Percentiles rank a stretch among this genome's conserved stretches.
Conservation (phyloP, 495 filamentous ascomycete genomes). For the Lophiotrema nucula region DNA sequence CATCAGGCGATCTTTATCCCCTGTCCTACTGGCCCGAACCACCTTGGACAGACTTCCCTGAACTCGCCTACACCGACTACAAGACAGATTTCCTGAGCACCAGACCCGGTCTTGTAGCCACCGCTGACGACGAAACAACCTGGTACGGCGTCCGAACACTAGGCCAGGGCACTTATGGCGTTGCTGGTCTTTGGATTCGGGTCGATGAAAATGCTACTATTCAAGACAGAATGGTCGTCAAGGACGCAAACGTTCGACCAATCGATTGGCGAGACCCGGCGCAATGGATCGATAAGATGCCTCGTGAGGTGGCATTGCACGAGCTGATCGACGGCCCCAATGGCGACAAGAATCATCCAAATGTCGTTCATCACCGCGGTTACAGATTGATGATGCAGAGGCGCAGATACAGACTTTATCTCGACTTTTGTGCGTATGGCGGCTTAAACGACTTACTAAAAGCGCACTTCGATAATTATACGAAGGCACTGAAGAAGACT, state of each 20-base stretch:
- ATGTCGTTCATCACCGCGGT: neutral
- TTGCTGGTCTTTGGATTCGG: neutral
- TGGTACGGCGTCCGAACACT: neutral
- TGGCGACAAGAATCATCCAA: neutral
- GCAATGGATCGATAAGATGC: slow-evolving; percentile 5
- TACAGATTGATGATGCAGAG: slow-evolving; percentile 2
- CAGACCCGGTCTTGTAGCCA: too few relatives aligned
- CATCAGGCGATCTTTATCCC: too few relatives aligned
- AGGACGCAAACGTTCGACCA: neutral
- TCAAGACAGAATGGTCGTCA: slow-evolving; percentile 7
- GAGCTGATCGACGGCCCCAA: neutral
- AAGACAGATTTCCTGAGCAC: too few relatives aligned
- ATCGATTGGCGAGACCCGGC: neutral
- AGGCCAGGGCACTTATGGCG: neutral
- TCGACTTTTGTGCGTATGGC: neutral
- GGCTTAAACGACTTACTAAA: neutral
- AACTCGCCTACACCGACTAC: too few relatives aligned
- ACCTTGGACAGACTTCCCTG: too few relatives aligned
- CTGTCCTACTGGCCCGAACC: too few relatives aligned
- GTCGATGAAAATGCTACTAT: neutral
- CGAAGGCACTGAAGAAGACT: neutral
- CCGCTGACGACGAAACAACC: too few relatives aligned
- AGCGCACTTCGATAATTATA: neutral
- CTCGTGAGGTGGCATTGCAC: slow-evolving; percentile 10
- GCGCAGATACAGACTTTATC: neutral